Evolutionary conservation across 306 rosid species (phyloP).

Genomic region (Prunus armeniaca): DNA sequence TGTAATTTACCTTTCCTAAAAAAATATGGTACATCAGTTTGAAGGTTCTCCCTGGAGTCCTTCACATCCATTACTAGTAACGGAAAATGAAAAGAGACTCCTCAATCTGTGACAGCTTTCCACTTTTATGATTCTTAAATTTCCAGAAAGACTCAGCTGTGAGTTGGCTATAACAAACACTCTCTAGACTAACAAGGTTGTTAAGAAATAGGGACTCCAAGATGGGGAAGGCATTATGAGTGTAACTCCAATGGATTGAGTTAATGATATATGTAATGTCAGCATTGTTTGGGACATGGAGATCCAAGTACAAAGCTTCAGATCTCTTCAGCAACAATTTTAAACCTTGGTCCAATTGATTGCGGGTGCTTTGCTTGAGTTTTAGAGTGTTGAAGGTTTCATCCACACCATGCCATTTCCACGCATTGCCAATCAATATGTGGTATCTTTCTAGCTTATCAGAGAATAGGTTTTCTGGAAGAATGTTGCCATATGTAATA

Average conservation of each 20-base stretch:
- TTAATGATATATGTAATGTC: constrained; percentile 34
- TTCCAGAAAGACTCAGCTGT: background rate
- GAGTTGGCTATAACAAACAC: background rate
- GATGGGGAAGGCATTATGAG: background rate
- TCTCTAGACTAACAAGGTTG: background rate
- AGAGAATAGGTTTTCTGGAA: background rate
- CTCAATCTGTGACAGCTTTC: background rate
- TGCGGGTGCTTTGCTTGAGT: background rate
- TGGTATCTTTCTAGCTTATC: background rate
- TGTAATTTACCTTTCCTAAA: background rate
- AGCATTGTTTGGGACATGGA: constrained; percentile 37
- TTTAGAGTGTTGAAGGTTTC: background rate
- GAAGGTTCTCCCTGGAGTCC: background rate
- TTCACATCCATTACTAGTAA: background rate
- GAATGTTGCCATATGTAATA: background rate
- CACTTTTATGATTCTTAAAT: background rate
- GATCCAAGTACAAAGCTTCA: constrained; percentile 16
- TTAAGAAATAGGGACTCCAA: background rate
- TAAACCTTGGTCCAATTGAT: background rate
- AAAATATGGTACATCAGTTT: background rate
- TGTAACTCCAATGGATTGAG: background rate
- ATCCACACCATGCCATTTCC: background rate
- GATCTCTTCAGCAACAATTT: background rate
- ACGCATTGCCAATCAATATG: background rate
- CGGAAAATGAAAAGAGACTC: background rate